phyloP scores from a whole-genome alignment of 2,329 filamentous ascomycete species.

The Botrytis sinoallii region DNA sequence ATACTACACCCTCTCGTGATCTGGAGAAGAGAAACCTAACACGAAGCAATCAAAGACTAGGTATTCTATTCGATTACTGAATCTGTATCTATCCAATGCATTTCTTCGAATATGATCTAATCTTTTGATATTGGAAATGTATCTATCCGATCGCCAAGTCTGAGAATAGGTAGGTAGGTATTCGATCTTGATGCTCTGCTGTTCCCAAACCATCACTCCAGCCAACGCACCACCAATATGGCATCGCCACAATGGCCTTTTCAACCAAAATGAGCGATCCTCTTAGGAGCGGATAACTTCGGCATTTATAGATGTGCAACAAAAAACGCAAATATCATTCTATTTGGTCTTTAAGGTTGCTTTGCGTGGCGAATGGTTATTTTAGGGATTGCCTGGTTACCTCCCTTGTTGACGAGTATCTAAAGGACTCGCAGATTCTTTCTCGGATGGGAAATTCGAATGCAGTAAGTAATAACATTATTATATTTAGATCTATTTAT shows the following conservation, averaged over 20 bases:
- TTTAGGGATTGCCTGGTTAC: not conserved
- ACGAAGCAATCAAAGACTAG: not conserved
- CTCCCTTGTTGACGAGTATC: not conserved
- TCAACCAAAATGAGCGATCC: not conserved
- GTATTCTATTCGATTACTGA: not conserved
- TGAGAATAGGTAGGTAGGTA: not conserved
- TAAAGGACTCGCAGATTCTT: not conserved
- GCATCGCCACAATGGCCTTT: not conserved
- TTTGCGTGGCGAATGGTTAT: not conserved
- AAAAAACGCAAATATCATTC: not conserved
- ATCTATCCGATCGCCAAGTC: not conserved
- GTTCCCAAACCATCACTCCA: not conserved
- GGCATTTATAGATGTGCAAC: constrained; percentile 9
- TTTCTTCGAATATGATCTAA: not conserved
- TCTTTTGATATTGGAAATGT: not conserved
- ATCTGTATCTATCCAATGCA: not conserved
- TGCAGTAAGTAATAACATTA: not conserved
- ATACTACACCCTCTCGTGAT: not conserved
- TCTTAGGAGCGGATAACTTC: constrained; percentile 8
- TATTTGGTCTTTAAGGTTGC: not conserved
- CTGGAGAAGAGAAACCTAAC: not conserved
- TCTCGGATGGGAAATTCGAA: not conserved
- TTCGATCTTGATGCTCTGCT: not conserved
- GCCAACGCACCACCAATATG: not conserved
- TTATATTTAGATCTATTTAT: not conserved